phyloP scores from a whole-genome alignment of 176 grass and related monocot genomes.

The Zoysia pacifica region DNA sequence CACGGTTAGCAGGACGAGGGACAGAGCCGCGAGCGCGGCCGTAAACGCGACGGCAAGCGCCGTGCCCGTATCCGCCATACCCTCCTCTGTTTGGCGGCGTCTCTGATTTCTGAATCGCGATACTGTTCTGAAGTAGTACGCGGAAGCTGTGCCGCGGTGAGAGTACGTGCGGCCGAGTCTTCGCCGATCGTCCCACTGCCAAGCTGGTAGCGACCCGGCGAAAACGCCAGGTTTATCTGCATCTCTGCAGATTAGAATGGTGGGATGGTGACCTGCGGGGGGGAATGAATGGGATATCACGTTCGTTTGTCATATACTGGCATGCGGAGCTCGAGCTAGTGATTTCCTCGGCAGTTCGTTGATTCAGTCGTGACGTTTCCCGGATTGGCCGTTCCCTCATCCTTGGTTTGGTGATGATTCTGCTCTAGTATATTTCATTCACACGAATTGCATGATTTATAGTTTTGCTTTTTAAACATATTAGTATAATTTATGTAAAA shows the following conservation, averaged over 20 bases:
- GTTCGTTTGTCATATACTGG: neutral
- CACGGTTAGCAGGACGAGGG: slow-evolving; percentile 26
- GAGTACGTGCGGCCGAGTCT: neutral
- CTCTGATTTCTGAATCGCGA: neutral
- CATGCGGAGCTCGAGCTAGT: neutral
- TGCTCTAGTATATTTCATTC: neutral
- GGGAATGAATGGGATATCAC: neutral
- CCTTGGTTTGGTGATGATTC: neutral
- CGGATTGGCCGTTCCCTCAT: neutral
- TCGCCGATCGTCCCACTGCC: slow-evolving; percentile 35
- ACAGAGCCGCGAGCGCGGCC: slow-evolving; percentile 4
- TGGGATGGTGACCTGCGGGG: neutral
- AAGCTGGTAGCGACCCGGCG: slow-evolving; percentile 10
- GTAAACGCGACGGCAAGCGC: slow-evolving; percentile 35
- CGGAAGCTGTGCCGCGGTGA: neutral
- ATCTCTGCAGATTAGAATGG: neutral
- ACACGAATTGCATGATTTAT: no score
- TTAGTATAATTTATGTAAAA: no score
- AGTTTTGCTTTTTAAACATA: no score
- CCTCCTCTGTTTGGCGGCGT: neutral
- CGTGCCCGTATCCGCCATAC: neutral
- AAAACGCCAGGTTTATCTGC: slow-evolving; percentile 28
- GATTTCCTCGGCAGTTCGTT: slow-evolving; percentile 2
- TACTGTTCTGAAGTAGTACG: slow-evolving; percentile 7
- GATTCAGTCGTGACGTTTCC: neutral